Evolutionary conservation across 179 eudicot genomes (phyloP).

Genomic region (Silene coronaria): DNA sequence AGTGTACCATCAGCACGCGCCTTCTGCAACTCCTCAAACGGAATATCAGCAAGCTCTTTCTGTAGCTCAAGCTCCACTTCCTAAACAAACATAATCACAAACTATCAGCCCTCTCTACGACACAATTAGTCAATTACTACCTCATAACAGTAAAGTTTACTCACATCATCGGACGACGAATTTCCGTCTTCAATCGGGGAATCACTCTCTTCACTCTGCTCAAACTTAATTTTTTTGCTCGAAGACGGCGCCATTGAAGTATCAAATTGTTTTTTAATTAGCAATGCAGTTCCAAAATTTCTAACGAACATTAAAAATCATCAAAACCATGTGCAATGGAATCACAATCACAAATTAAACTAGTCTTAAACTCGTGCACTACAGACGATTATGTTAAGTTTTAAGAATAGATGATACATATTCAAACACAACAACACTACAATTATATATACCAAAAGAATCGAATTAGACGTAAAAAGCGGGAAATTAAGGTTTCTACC

Average conservation of each 20-base stretch:
- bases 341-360: too few species aligned
- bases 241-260: conserved; percentile 27
- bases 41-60: conserved; percentile 64
- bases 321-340: too few species aligned
- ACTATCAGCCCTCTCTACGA: not conserved
- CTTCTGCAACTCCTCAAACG: conserved; percentile 71
- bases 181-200: conserved; percentile 29
- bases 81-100: conserved; percentile 3
- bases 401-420: too few species aligned
- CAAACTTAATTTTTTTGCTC: conserved; percentile 47
- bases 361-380: too few species aligned
- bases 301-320: not conserved
- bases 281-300: not conserved
- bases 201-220: conserved; percentile 42
- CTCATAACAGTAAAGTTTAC: conserved; percentile 7
- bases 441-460: too few species aligned
- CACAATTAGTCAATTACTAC: not conserved
- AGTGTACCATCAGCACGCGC: conserved; percentile 71
- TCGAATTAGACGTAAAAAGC: too few species aligned
- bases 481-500: too few species aligned
- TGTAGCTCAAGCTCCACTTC: conserved; percentile 53
- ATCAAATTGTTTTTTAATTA: conserved; percentile 32
- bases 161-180: conserved; percentile 51
- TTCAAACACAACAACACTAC: too few species aligned
- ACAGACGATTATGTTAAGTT: too few species aligned